These are phyloP conservation scores for Quercus wislizeni DNA, from an alignment of 306 rosid genomes.

Conservation along the genomic window DNA sequence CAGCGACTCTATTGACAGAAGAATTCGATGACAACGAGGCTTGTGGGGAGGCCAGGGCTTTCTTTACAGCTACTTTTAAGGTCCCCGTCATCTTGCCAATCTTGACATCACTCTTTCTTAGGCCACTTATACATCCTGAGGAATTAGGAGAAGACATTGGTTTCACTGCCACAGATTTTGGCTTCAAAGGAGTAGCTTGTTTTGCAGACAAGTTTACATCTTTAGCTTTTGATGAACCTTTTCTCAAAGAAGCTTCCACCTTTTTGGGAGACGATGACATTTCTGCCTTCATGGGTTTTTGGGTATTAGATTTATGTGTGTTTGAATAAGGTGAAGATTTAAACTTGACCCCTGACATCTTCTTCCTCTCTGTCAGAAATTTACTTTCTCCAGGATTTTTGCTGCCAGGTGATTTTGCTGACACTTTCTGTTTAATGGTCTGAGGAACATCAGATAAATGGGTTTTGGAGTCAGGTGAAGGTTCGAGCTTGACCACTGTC, in stretches of 20 bases:
- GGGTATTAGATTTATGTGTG: slow-evolving; percentile 23
- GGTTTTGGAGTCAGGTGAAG: slow-evolving; percentile 31
- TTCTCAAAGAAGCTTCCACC: slow-evolving; percentile 28
- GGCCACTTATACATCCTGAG: slow-evolving; percentile 28
- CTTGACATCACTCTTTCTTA: slow-evolving; percentile 36
- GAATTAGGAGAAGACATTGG: slow-evolving; percentile 30
- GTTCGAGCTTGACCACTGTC: slow-evolving; percentile 17
- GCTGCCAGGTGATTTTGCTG: slow-evolving; percentile 31
- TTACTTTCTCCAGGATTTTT: slow-evolving; percentile 23
- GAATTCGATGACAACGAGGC: slow-evolving; percentile 37
- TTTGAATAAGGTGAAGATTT: slow-evolving; percentile 29
- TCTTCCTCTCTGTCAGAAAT: slow-evolving; percentile 31
- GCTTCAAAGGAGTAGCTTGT: slow-evolving; percentile 25
- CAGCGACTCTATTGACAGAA: slow-evolving; percentile 30
- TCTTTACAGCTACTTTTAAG: slow-evolving; percentile 41
- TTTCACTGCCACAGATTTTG: slow-evolving; percentile 29
- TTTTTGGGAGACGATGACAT: slow-evolving; percentile 30
- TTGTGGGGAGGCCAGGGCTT: slow-evolving; percentile 30
- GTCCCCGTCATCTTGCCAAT: slow-evolving; percentile 29
- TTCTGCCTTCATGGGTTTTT: slow-evolving; percentile 35
- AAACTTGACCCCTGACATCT: slow-evolving; percentile 34
- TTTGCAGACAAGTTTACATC: slow-evolving; percentile 41
- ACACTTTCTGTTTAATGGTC: slow-evolving; percentile 3
- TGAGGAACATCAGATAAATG: slow-evolving; percentile 7
- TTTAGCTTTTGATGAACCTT: slow-evolving; percentile 25